Conservation (phyloP, 345 rosid species). For the Sisymbrium altissimum region DNA sequence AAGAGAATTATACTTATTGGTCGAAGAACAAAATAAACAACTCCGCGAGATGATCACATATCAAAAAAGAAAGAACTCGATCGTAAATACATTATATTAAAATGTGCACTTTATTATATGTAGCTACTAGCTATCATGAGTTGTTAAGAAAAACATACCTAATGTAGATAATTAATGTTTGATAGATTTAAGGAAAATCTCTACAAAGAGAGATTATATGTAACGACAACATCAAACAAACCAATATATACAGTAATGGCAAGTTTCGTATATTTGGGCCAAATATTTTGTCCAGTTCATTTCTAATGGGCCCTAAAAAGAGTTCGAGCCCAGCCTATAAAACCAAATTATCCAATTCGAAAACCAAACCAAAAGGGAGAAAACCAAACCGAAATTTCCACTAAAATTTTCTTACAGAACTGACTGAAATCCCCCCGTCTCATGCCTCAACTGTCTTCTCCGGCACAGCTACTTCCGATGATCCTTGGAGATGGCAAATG, state of each 20-base stretch:
- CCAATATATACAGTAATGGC: no score
- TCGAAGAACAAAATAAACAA: conserved; percentile 22
- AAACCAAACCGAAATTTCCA: no score
- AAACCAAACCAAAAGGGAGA: neutral
- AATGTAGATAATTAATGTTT: no score
- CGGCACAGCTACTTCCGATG: neutral
- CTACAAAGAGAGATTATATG: no score
- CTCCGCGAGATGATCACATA: conserved; percentile 8
- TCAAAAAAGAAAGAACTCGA: neutral
- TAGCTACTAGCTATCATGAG: no score
- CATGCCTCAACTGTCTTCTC: neutral
- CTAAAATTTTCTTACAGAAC: no score
- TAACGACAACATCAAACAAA: no score
- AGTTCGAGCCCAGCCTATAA: neutral
- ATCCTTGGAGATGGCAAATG: neutral
- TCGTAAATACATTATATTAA: neutral
- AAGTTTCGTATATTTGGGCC: neutral
- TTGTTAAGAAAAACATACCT: no score
- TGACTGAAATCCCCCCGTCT: neutral
- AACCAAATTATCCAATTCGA: neutral
- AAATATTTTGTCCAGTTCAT: neutral
- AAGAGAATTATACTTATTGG: neutral
- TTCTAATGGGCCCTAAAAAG: neutral
- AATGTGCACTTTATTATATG: no score
- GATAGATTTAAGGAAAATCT: no score